A percentile compares a stretch with the other conserved stretches of the same genome.
Conservation (phyloP, 2,329 filamentous ascomycete species). For the Phaeosphaeria sp. region DNA sequence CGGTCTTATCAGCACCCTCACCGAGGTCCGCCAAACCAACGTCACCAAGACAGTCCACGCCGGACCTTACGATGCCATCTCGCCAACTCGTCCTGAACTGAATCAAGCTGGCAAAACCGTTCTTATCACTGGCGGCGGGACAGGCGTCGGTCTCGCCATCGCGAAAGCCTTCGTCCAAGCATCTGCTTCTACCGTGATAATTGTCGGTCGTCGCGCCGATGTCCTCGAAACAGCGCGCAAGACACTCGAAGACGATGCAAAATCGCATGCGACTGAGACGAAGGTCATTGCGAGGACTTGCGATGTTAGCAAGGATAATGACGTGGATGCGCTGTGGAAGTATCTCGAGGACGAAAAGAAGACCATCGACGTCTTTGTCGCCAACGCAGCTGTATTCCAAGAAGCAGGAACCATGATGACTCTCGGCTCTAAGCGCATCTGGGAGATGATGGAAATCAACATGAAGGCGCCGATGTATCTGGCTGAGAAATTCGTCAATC, state of each 20-base stretch:
- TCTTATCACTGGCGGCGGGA: constrained; percentile 51
- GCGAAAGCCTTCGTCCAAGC: constrained; percentile 53
- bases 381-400: constrained; percentile 12
- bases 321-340: constrained; percentile 10
- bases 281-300: constrained; percentile 5
- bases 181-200: constrained; percentile 51
- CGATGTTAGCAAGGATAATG: background rate
- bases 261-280: background rate
- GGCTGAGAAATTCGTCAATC: constrained; percentile 7
- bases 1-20: background rate
- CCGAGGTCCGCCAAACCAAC: constrained; percentile 3
- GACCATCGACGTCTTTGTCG: constrained; percentile 12
- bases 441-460: constrained; percentile 13
- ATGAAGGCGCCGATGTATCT: constrained; percentile 10
- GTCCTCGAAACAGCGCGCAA: constrained; percentile 3
- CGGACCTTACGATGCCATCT: constrained; percentile 28
- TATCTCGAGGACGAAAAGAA: constrained; percentile 3
- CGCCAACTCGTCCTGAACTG: constrained; percentile 38
- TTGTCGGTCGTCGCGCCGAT: constrained; percentile 49
- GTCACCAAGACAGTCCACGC: constrained; percentile 20
- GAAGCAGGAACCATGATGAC: constrained; percentile 1
- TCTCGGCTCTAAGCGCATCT: constrained; percentile 8
- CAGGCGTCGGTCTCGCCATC: constrained; percentile 54
- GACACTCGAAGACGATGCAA: background rate
- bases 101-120: constrained; percentile 20